Percentiles rank a stretch among this genome's conserved stretches.
phyloP scores from a whole-genome alignment of 2,329 filamentous ascomycete genomes.

The Paramyrothecium sp. region DNA sequence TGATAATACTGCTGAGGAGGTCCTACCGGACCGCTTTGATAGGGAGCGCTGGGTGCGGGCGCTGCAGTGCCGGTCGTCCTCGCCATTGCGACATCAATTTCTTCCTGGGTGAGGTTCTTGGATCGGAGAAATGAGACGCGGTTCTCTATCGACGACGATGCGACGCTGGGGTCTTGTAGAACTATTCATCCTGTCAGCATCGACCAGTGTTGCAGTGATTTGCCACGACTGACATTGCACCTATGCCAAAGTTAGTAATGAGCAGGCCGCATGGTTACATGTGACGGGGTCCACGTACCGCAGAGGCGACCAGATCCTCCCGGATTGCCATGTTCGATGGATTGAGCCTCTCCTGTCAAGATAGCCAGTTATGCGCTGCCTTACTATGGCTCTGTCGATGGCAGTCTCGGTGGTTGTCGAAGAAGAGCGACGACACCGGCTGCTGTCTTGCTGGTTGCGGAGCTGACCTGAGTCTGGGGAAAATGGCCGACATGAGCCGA shows the following conservation, averaged over 20 bases:
- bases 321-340: constrained; percentile 71
- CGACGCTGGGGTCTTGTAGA: constrained; percentile 90
- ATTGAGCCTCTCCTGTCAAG: constrained; percentile 3
- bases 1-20: constrained; percentile 45
- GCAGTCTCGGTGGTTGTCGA: neutral
- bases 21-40: constrained; percentile 40
- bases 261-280: constrained; percentile 2
- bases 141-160: constrained; percentile 87
- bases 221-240: constrained; percentile 38
- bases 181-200: constrained; percentile 50
- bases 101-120: constrained; percentile 96
- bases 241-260: constrained; percentile 20
- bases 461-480: neutral
- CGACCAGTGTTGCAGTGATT: neutral
- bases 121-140: constrained; percentile 89
- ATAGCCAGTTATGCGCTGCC: constrained; percentile 8
- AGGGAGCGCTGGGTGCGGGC: constrained; percentile 35
- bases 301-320: constrained; percentile 87
- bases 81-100: constrained; percentile 81
- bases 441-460: neutral
- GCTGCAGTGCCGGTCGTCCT: constrained; percentile 64
- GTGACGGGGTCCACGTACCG: constrained; percentile 46
- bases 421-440: neutral
- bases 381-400: neutral
- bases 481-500: constrained; percentile 28